Conservation (phyloP, 1,284 basidiomycete genomes). For the Peniophora sp. region DNA sequence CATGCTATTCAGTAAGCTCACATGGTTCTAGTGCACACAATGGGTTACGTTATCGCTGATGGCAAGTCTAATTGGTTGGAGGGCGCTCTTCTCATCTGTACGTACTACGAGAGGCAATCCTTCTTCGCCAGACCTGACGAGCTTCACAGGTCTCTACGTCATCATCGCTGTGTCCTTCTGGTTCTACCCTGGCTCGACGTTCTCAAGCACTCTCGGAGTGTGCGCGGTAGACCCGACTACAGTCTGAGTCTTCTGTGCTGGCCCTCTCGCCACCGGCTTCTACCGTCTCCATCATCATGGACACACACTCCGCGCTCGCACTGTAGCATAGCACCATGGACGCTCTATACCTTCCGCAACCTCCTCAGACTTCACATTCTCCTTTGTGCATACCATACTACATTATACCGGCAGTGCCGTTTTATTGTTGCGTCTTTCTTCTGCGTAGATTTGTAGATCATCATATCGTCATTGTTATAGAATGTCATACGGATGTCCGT, state of each 20-base stretch:
- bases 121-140: not conserved
- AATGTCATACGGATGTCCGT: too few relatives aligned
- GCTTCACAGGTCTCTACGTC: conserved; percentile 50
- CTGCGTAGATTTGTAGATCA: too few relatives aligned
- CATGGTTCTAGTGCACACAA: conserved; percentile 54
- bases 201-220: conserved; percentile 27
- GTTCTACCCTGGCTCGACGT: conserved; percentile 48
- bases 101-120: conserved; percentile 2
- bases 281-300: too few relatives aligned
- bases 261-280: too few relatives aligned
- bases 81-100: conserved; percentile 42
- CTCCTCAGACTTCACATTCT: not conserved
- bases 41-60: conserved; percentile 77
- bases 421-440: too few relatives aligned
- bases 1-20: not conserved
- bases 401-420: too few relatives aligned
- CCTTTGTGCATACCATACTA: too few relatives aligned
- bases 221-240: conserved; percentile 16
- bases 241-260: too few relatives aligned
- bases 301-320: too few relatives aligned
- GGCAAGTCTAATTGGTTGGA: conserved; percentile 83
- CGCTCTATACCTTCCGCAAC: not conserved
- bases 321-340: too few relatives aligned
- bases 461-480: too few relatives aligned
- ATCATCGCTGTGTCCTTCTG: conserved; percentile 62